These are phyloP conservation scores for Yueomyces sinensis DNA, from an alignment of 805 yeast genomes.

Conservation along the genomic window DNA sequence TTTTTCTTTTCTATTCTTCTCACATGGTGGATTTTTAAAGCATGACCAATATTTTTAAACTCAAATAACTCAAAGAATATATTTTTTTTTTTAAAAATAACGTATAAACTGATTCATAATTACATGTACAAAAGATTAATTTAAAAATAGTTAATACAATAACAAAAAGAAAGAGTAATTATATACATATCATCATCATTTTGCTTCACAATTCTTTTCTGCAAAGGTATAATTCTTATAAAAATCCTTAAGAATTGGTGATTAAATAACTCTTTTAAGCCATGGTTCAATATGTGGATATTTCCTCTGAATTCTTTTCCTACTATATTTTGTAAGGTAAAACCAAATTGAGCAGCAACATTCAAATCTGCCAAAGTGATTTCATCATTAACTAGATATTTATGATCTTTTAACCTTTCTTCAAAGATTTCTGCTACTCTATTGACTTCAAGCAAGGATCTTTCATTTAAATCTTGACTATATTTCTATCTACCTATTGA, in stretches of 20 bases:
- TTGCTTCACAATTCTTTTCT: too few species aligned
- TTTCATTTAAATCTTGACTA: constrained; percentile 54
- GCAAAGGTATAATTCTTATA: constrained; percentile 1
- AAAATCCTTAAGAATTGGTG: constrained; percentile 3
- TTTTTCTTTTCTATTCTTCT: too few species aligned
- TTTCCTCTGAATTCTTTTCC: constrained; percentile 49
- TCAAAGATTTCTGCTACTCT: constrained; percentile 34
- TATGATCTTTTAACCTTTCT: constrained; percentile 40
- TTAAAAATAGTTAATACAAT: too few species aligned
- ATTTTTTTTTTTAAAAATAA: too few species aligned
- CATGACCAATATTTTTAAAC: too few species aligned
- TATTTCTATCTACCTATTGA: constrained; percentile 51
- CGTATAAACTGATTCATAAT: too few species aligned
- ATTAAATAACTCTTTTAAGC: constrained; percentile 3
- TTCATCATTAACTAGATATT: constrained; percentile 60
- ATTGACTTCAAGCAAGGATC: constrained; percentile 26
- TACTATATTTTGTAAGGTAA: constrained; percentile 34
- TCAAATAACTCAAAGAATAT: too few species aligned
- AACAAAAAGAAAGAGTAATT: too few species aligned
- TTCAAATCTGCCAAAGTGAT: constrained; percentile 26
- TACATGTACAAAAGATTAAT: too few species aligned
- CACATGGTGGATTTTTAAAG: too few species aligned
- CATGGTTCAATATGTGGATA: constrained; percentile 38
- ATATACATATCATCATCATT: too few species aligned
- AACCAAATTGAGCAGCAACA: constrained; percentile 8